phyloP scores from a whole-genome alignment of 2,329 filamentous ascomycete genomes.

The Sclerotinia subarctica region DNA sequence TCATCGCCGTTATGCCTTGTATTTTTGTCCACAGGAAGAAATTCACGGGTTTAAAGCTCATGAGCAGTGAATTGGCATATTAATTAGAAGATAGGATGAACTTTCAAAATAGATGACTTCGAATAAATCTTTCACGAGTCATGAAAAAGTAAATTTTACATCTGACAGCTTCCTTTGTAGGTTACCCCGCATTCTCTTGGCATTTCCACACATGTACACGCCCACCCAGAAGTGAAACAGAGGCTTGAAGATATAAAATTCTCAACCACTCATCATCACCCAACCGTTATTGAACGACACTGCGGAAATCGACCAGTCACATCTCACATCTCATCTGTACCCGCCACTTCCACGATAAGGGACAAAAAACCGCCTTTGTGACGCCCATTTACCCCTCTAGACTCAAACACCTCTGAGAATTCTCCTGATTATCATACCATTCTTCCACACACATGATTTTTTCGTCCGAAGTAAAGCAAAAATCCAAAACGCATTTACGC shows the following conservation, averaged over 20 bases:
- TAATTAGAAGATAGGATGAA: not conserved
- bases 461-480: not conserved
- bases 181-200: slow-evolving; percentile 9
- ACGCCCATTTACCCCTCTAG: not conserved
- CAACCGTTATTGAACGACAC: not conserved
- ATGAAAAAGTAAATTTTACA: not conserved
- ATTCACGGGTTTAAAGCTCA: not conserved
- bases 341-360: not conserved
- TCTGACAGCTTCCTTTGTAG: not conserved
- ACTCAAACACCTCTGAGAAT: not conserved
- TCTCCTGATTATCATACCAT: not conserved
- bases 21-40: not conserved
- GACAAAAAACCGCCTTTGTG: not conserved
- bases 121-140: slow-evolving; percentile 2
- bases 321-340: slow-evolving; percentile 4
- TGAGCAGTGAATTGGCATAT: not conserved
- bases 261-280: not conserved
- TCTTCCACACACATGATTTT: not conserved
- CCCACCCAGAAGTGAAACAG: slow-evolving; percentile 1
- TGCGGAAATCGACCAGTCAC: not conserved
- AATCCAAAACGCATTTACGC: not conserved
- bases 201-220: not conserved
- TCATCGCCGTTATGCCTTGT: not conserved
- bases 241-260: slow-evolving; percentile 1
- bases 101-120: not conserved